Evolutionary conservation across 768 basidiomycete species (phyloP).

Genomic region (Leccinum pellstonianum): DNA sequence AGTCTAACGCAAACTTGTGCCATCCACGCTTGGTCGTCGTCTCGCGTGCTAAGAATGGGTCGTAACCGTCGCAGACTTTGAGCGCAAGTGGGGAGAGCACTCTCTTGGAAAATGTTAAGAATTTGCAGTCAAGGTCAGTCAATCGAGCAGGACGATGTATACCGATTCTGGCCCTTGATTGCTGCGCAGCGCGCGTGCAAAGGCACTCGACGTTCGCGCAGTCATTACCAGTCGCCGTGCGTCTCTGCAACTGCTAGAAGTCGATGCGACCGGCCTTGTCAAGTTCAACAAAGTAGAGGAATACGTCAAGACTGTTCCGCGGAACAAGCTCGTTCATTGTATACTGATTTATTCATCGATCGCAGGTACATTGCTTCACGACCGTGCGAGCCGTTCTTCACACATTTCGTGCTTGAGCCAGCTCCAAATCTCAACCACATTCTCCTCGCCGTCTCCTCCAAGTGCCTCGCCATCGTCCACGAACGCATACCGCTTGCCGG

Average conservation of each 20-base stretch:
- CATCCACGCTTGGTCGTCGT: too few species aligned
- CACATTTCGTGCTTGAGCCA: constrained; percentile 26
- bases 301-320: constrained; percentile 80
- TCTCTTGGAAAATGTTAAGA: constrained; percentile 85
- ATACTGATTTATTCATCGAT: too few species aligned
- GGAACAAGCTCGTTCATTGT: constrained; percentile 58
- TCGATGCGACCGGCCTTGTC: constrained; percentile 85
- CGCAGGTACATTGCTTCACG: constrained; percentile 19
- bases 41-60: too few species aligned
- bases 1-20: too few species aligned
- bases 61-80: constrained; percentile 65
- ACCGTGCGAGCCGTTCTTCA: not conserved
- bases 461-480: constrained; percentile 27
- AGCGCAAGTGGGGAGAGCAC: constrained; percentile 70
- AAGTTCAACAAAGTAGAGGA: constrained; percentile 92
- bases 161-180: not conserved
- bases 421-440: constrained; percentile 26
- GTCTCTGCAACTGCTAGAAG: constrained; percentile 79
- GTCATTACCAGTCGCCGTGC: constrained; percentile 93
- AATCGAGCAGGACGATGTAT: constrained; percentile 34
- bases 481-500: constrained; percentile 41
- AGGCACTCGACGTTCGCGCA: constrained; percentile 69
- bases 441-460: not conserved
- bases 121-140: constrained; percentile 52
- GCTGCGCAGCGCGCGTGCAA: constrained; percentile 82